These are phyloP conservation scores for Globisporangium paddicum DNA, from an alignment of 352 stramenopile genomes.

Conservation along the genomic window DNA sequence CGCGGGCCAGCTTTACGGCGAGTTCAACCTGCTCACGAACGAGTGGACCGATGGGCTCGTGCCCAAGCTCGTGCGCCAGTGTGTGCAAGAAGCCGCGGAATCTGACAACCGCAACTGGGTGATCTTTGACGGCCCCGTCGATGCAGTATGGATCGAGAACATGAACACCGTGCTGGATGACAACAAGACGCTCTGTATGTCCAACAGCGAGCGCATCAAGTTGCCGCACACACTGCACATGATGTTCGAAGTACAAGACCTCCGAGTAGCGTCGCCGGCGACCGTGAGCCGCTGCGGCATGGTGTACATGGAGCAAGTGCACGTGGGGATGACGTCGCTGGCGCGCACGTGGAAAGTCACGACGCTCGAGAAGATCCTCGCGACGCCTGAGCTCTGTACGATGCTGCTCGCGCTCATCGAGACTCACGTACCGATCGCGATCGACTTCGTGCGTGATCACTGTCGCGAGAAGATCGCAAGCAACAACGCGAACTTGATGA, in stretches of 20 bases:
- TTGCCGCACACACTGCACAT: conserved; percentile 85
- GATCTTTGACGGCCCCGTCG: conserved; percentile 87
- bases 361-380: conserved; percentile 64
- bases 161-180: conserved; percentile 90
- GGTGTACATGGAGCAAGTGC: conserved; percentile 92
- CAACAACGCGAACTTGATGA: conserved; percentile 88
- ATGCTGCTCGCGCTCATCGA: conserved; percentile 78
- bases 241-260: conserved; percentile 92
- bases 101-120: conserved; percentile 89
- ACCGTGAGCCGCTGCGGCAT: conserved; percentile 90
- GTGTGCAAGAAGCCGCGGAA: conserved; percentile 70
- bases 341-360: conserved; percentile 74
- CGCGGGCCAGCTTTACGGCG: conserved; percentile 92
- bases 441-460: conserved; percentile 87
- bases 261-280: conserved; percentile 83
- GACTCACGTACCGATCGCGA: conserved; percentile 72
- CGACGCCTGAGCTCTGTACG: conserved; percentile 45
- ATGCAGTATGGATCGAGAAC: conserved; percentile 93
- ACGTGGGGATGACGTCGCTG: conserved; percentile 71
- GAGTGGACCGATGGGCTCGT: conserved; percentile 94
- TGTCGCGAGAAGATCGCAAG: conserved; percentile 86
- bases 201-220: conserved; percentile 88
- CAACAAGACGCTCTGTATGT: conserved; percentile 85
- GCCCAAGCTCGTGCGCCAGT: conserved; percentile 90
- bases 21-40: conserved; percentile 93